phyloP scores from a whole-genome alignment of 2,329 filamentous ascomycete species.

The Metarhizium humberi region DNA sequence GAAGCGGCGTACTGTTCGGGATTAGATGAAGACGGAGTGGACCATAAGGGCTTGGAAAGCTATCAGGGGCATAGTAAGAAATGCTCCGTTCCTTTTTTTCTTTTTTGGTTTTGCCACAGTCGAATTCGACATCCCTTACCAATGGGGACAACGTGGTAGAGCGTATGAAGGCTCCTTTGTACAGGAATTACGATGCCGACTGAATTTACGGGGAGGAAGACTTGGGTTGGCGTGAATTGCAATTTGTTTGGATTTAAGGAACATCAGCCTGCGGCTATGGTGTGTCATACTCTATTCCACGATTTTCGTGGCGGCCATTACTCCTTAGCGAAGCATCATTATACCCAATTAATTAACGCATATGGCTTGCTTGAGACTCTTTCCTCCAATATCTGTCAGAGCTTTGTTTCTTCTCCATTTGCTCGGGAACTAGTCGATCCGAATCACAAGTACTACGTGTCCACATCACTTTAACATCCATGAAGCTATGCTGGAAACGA shows the following conservation, averaged over 20 bases:
- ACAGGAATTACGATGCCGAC: background rate
- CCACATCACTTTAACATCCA: too few relatives aligned
- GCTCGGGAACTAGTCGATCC: background rate
- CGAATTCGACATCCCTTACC: background rate
- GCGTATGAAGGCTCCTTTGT: background rate
- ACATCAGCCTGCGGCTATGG: background rate
- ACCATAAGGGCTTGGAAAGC: background rate
- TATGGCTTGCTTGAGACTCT: background rate
- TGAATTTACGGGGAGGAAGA: background rate
- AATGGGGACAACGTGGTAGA: background rate
- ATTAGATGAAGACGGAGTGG: background rate
- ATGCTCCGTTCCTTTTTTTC: background rate
- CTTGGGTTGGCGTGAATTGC: background rate
- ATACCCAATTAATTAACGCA: background rate
- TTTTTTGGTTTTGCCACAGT: background rate
- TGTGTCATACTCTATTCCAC: background rate
- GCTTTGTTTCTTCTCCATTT: background rate
- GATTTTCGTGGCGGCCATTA: background rate
- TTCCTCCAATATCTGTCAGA: background rate
- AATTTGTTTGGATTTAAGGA: background rate
- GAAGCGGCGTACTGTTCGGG: constrained; percentile 8
- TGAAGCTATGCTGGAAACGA: too few relatives aligned
- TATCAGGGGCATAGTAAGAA: background rate
- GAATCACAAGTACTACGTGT: too few relatives aligned
- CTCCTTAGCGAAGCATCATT: background rate